phyloP scores from a whole-genome alignment of 1,139 yeast genomes.

The Suzukiozyma palmioleophila region DNA sequence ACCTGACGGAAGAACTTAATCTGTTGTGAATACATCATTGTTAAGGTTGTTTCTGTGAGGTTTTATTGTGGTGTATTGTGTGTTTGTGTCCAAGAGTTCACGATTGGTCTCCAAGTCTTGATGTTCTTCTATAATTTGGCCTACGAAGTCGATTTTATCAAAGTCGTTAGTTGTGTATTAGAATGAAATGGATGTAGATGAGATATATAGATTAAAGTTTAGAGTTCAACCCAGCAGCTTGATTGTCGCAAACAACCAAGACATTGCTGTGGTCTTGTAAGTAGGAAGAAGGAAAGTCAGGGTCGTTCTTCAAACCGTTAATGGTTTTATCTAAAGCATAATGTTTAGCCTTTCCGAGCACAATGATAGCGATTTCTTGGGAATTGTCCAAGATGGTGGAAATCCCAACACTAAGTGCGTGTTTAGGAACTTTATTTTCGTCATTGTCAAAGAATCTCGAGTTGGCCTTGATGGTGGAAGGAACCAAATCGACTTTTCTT shows the following conservation, averaged over 20 bases:
- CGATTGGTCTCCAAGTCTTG: too few species aligned
- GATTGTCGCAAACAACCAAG: constrained; percentile 43
- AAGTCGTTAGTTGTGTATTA: not conserved
- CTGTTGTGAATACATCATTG: too few species aligned
- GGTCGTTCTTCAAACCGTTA: constrained; percentile 29
- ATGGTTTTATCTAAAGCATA: constrained; percentile 44
- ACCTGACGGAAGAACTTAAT: too few species aligned
- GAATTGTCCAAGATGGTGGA: constrained; percentile 59
- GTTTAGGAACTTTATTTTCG: constrained; percentile 45
- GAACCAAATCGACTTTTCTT: constrained; percentile 46
- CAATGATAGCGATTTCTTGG: constrained; percentile 48
- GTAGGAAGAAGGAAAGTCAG: constrained; percentile 42
- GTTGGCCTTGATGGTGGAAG: constrained; percentile 53
- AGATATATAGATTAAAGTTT: constrained; percentile 19
- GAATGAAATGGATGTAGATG: not conserved
- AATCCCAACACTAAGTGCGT: constrained; percentile 57
- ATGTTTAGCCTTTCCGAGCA: constrained; percentile 41
- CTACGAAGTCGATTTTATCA: too few species aligned
- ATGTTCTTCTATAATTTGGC: too few species aligned
- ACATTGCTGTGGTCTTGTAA: constrained; percentile 45
- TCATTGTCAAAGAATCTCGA: constrained; percentile 51
- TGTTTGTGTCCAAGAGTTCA: too few species aligned
- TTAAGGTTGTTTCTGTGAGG: too few species aligned
- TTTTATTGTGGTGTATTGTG: too few species aligned
- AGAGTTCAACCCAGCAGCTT: constrained; percentile 35